Base-by-base conservation (phyloP, 225 moss, liverwort and hornwort species). In the Physcomitrellopsis africana region DNA sequence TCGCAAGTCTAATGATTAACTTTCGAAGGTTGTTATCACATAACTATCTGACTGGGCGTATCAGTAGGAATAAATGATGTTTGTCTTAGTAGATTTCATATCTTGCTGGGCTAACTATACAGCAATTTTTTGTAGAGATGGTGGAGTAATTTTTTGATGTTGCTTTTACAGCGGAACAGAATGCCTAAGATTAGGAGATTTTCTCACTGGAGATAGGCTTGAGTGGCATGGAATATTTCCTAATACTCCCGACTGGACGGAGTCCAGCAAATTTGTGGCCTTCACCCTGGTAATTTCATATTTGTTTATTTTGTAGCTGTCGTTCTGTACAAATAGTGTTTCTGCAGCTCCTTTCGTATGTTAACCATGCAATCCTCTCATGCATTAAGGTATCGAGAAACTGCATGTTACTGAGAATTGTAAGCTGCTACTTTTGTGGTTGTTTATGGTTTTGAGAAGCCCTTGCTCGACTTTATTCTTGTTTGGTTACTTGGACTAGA, bases 261-360 rank as follows among this genome's bases (percentile, higher is more conserved):
- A 95, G 74, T 77, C 91, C 9, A 95, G 94, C 77, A 89, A 89
- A 81, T 95, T 95, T 86, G 90, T 92, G 48, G 94, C 92, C 48
- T 92, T 92, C 70, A 89, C 92, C 17, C 62, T 92, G 94, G 94
- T 94, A 86, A 68, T 65, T 29, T 22, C 18, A 1, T 32, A 37
- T 51, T 58, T 37, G 11, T 27, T 76, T 70, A 19, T 70, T 19
- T 8, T 24, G 26, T 20, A 10, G 15, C 22, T 24, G 57, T 14
- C 54, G 6, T 67, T 65, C 32, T 10, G 18, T 9, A 17, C 22
- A 15, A 9, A 18, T 71, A 7, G 17, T 61, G 48, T 49, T 49
- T n/a, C 45, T 60, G 60, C 51, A 60, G 23, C 29, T 20, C 11
- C 32, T 59, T 10, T 62, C 62, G 61, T 69, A 15, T 70, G 26